phyloP scores from a whole-genome alignment of 345 rosid species.

The Pseudoturritis turrita region DNA sequence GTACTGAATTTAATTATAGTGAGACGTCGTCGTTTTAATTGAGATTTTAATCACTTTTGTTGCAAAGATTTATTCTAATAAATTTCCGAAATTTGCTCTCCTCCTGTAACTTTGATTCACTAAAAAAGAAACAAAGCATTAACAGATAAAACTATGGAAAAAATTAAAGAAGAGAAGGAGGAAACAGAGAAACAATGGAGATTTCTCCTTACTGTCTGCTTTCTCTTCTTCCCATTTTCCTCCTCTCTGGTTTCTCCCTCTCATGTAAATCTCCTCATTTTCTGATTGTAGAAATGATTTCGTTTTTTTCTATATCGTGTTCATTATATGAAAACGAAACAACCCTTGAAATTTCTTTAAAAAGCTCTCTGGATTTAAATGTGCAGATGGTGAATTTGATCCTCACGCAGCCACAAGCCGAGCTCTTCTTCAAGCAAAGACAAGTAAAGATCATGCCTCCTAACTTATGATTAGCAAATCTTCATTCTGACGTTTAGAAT shows the following conservation, averaged over 20 bases:
- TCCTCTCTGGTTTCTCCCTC: slow-evolving; percentile 30
- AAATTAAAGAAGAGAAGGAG: background rate
- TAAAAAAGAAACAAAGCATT: background rate
- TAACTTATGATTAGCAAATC: background rate
- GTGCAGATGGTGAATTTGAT: slow-evolving; percentile 48
- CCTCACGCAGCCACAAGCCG: slow-evolving; percentile 42
- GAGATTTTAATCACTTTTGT: too few relatives aligned
- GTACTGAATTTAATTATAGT: background rate
- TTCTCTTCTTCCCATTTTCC: slow-evolving; percentile 30
- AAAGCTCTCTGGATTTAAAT: background rate
- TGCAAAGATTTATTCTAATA: background rate
- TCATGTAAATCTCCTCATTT: slow-evolving; percentile 35
- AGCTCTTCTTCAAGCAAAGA: slow-evolving; percentile 58
- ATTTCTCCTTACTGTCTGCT: slow-evolving; percentile 24
- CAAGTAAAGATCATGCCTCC: slow-evolving; percentile 25
- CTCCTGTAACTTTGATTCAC: slow-evolving; percentile 1
- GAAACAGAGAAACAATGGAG: slow-evolving; percentile 33
- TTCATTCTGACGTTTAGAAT: background rate
- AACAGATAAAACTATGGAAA: background rate
- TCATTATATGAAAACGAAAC: background rate
- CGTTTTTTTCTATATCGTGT: background rate
- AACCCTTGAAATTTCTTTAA: background rate
- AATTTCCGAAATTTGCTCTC: slow-evolving; percentile 31
- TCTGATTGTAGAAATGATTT: background rate
- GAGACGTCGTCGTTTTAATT: slow-evolving; percentile 6